Percentiles rank a stretch among this genome's conserved stretches.
Conservation (phyloP, 179 eudicot species). For the Spinacia oleracea region DNA sequence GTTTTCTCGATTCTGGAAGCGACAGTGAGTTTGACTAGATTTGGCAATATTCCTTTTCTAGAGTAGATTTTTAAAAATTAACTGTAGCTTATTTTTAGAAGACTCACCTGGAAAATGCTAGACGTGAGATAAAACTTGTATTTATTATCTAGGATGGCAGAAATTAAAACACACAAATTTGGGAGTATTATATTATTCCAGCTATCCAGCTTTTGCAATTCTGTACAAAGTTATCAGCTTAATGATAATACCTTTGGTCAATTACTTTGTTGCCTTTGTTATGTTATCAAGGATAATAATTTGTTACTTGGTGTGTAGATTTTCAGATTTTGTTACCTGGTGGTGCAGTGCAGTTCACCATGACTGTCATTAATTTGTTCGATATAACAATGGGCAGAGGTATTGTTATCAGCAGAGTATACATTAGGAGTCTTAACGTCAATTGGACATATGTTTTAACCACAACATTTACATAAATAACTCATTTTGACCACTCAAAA, state of each 20-base stretch:
- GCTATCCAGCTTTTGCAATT: slow-evolving; percentile 11
- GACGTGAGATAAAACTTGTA: slow-evolving; percentile 19
- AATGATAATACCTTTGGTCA: background rate
- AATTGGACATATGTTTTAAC: too few species aligned
- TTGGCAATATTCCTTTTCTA: background rate
- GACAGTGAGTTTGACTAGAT: slow-evolving; percentile 50
- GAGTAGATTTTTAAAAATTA: slow-evolving; percentile 6
- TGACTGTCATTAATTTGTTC: background rate
- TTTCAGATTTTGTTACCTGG: too few species aligned
- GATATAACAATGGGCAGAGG: too few species aligned
- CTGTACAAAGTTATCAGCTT: slow-evolving; percentile 19
- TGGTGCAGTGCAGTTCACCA: background rate
- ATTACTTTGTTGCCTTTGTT: background rate
- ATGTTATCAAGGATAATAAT: too few species aligned
- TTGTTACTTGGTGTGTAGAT: background rate
- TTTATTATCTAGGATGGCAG: slow-evolving; percentile 23
- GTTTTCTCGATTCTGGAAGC: slow-evolving; percentile 64
- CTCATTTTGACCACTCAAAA: too few species aligned
- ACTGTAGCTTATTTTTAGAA: slow-evolving; percentile 5
- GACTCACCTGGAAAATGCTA: background rate
- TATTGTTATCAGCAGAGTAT: too few species aligned
- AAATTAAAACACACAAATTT: background rate
- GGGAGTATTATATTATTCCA: background rate
- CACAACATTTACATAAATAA: too few species aligned
- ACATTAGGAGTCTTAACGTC: too few species aligned